Percentiles rank a stretch among this genome's conserved stretches.
phyloP scores from a whole-genome alignment of 1,284 basidiomycete species.

The Cyathus olla region DNA sequence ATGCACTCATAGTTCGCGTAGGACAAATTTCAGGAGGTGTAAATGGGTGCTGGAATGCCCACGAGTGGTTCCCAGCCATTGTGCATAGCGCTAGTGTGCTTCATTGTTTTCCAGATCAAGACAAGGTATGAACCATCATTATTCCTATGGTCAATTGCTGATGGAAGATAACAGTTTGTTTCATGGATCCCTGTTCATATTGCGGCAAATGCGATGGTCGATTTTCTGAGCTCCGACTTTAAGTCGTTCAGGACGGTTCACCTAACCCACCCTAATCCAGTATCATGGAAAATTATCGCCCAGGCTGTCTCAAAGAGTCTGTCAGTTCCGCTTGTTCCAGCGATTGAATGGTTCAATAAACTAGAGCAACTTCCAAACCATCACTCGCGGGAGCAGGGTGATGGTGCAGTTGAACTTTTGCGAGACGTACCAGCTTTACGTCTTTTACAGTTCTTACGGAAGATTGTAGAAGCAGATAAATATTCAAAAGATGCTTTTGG shows the following conservation, averaged over 20 bases:
- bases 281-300: conserved; percentile 8
- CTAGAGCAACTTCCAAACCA: background rate
- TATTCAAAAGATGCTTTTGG: background rate
- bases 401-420: conserved; percentile 1
- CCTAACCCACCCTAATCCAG: conserved; percentile 18
- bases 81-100: conserved; percentile 43
- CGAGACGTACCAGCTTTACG: conserved; percentile 7
- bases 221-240: background rate
- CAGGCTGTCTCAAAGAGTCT: conserved; percentile 3
- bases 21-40: conserved; percentile 55
- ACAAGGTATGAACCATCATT: too few relatives aligned
- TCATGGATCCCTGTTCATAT: conserved; percentile 10
- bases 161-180: background rate
- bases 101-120: conserved; percentile 34
- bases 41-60: conserved; percentile 54
- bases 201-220: conserved; percentile 10
- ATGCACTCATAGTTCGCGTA: conserved; percentile 46
- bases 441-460: conserved; percentile 8
- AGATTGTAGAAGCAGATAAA: background rate
- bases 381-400: background rate
- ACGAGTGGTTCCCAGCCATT: conserved; percentile 57
- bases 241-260: conserved; percentile 9
- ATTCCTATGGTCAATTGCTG: background rate
- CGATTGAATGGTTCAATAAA: conserved; percentile 7
- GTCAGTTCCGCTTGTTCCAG: conserved; percentile 12